Evolutionary conservation across 2,329 filamentous ascomycete genomes (phyloP).

Genomic region (Hirsutella minnesotensis): DNA sequence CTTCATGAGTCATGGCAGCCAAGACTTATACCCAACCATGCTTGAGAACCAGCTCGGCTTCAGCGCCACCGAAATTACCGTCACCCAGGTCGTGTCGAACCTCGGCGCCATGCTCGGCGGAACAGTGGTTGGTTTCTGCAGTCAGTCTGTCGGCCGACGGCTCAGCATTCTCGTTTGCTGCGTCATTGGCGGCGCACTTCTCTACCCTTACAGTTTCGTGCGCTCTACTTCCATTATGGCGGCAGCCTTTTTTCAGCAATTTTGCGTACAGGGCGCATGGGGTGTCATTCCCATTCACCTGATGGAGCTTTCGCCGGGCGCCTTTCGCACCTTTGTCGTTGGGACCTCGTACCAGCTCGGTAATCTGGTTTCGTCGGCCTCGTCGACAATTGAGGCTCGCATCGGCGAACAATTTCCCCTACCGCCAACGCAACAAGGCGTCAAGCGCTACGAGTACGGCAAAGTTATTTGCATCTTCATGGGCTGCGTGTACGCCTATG

Average conservation of each 20-base stretch:
- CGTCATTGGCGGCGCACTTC: constrained; percentile 56
- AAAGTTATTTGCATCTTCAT: constrained; percentile 87
- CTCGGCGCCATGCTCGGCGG: constrained; percentile 60
- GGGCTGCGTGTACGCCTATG: constrained; percentile 62
- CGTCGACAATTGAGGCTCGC: constrained; percentile 63
- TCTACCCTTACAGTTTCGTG: constrained; percentile 75
- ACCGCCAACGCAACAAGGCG: constrained; percentile 35
- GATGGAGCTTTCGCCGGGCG: constrained; percentile 63
- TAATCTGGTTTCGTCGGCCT: constrained; percentile 58
- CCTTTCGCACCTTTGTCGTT: constrained; percentile 63
- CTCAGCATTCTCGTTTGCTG: constrained; percentile 56
- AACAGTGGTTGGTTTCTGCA: constrained; percentile 52
- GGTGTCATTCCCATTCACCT: constrained; percentile 66
- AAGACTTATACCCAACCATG: constrained; percentile 52
- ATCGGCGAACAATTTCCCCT: constrained; percentile 68
- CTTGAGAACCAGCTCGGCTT: constrained; percentile 43
- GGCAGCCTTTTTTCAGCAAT: constrained; percentile 74
- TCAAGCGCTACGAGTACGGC: constrained; percentile 58
- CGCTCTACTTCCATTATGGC: constrained; percentile 54
- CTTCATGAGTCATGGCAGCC: constrained; percentile 73
- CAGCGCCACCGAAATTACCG: constrained; percentile 43
- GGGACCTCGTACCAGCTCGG: constrained; percentile 68
- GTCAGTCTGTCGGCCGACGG: constrained; percentile 57
- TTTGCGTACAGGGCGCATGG: constrained; percentile 69
- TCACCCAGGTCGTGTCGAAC: constrained; percentile 63